These are phyloP conservation scores for Ophiobolus disseminans DNA, from an alignment of 2,329 filamentous ascomycete genomes.

Conservation along the genomic window DNA sequence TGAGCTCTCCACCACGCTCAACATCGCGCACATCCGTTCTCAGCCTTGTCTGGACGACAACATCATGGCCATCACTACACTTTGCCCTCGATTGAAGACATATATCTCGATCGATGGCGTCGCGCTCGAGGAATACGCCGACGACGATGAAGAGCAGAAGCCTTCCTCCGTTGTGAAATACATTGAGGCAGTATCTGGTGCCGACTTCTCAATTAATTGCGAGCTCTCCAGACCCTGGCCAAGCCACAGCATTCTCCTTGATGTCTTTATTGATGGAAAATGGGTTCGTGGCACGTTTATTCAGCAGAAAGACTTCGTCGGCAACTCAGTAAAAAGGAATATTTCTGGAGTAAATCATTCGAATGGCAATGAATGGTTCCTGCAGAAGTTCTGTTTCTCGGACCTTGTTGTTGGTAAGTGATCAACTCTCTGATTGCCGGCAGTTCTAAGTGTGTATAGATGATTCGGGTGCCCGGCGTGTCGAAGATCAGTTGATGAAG, in stretches of 20 bases:
- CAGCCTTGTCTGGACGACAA: neutral
- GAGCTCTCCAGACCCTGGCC: slow-evolving; percentile 2
- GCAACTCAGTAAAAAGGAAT: neutral
- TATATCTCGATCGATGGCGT: slow-evolving; percentile 27
- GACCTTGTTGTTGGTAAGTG: slow-evolving; percentile 20
- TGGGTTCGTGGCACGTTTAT: neutral
- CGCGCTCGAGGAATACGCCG: slow-evolving; percentile 33
- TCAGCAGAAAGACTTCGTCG: neutral
- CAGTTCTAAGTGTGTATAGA: slow-evolving; percentile 7
- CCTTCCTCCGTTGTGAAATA: slow-evolving; percentile 33
- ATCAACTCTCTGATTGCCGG: neutral
- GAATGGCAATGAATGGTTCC: neutral
- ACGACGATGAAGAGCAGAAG: slow-evolving; percentile 23
- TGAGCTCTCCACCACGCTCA: neutral
- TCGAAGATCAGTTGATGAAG: slow-evolving; percentile 4
- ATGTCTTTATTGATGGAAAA: slow-evolving; percentile 27
- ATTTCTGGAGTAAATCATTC: neutral
- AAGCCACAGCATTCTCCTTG: slow-evolving; percentile 8
- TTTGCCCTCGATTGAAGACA: slow-evolving; percentile 18
- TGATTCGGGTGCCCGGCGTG: neutral
- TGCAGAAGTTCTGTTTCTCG: slow-evolving; percentile 31
- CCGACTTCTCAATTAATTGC: slow-evolving; percentile 26
- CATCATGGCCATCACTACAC: slow-evolving; percentile 28
- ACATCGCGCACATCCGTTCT: neutral
- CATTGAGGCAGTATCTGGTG: slow-evolving; percentile 37